Evolutionary conservation across 352 stramenopile species (phyloP).

Genomic region (Phytophthora sansomeana): DNA sequence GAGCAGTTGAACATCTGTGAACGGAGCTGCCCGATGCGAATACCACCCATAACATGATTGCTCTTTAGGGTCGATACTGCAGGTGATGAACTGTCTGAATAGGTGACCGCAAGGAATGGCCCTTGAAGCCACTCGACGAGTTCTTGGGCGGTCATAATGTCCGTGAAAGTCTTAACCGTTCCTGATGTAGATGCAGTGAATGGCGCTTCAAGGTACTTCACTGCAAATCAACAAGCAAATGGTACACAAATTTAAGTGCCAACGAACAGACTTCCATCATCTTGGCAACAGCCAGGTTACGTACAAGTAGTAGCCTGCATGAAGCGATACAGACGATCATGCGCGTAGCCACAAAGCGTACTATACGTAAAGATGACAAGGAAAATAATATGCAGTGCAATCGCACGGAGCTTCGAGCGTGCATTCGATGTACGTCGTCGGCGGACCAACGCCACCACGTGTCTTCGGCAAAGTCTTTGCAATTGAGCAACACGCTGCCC

Average conservation of each 20-base stretch:
- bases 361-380: conserved; percentile 51
- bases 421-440: conserved; percentile 44
- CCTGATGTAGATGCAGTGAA: conserved; percentile 17
- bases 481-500: conserved; percentile 44
- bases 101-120: conserved; percentile 19
- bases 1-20: conserved; percentile 47
- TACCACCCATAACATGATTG: conserved; percentile 48
- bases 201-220: conserved; percentile 22
- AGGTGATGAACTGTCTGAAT: background rate
- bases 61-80: conserved; percentile 23
- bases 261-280: background rate
- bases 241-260: background rate
- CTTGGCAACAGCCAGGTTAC: conserved; percentile 7
- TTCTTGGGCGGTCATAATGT: conserved; percentile 14
- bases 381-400: conserved; percentile 57
- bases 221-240: conserved; percentile 10
- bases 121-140: conserved; percentile 26
- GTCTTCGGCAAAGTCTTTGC: conserved; percentile 36
- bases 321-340: conserved; percentile 52
- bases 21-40: conserved; percentile 59
- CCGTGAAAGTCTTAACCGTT: conserved; percentile 17
- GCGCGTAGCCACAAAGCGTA: conserved; percentile 32
- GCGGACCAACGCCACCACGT: conserved; percentile 41
- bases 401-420: conserved; percentile 55
- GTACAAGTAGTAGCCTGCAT: conserved; percentile 38